These are phyloP conservation scores for Amanita pseudoporphyria DNA, from an alignment of 768 basidiomycete genomes.

Conservation along the genomic window DNA sequence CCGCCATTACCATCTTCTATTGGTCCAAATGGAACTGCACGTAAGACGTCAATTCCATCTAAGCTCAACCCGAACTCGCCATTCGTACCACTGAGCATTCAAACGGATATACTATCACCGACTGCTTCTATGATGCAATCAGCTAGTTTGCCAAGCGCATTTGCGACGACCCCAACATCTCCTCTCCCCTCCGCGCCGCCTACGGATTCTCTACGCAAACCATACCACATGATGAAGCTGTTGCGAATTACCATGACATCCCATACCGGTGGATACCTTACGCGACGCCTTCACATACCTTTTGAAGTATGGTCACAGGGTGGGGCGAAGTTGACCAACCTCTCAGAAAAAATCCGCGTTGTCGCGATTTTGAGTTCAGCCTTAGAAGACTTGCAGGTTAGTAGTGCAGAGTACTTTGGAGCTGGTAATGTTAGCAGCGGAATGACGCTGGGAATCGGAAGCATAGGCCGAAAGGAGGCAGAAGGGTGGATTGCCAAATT, in stretches of 20 bases:
- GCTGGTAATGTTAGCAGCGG: constrained; percentile 73
- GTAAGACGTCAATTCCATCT: constrained; percentile 57
- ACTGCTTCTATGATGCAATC: constrained; percentile 29
- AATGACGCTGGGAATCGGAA: constrained; percentile 65
- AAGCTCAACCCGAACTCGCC: constrained; percentile 43
- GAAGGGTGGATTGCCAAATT: constrained; percentile 70
- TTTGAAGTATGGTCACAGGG: constrained; percentile 88
- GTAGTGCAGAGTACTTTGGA: constrained; percentile 67
- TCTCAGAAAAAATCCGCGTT: constrained; percentile 80
- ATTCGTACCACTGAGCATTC: constrained; percentile 37
- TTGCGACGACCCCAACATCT: constrained; percentile 69
- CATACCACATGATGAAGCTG: constrained; percentile 85
- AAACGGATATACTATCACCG: constrained; percentile 34
- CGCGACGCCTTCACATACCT: constrained; percentile 78
- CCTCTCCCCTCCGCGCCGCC: constrained; percentile 70
- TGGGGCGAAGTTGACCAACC: constrained; percentile 73
- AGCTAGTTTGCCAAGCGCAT: constrained; percentile 38
- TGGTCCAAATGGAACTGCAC: constrained; percentile 29
- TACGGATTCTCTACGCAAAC: constrained; percentile 65
- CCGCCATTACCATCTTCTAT: constrained; percentile 41
- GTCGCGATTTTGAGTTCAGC: constrained; percentile 72
- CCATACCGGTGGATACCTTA: constrained; percentile 80
- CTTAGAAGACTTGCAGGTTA: constrained; percentile 66
- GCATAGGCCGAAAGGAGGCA: constrained; percentile 67
- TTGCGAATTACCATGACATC: constrained; percentile 72